Base-by-base conservation (phyloP, 2,329 filamentous ascomycete species). In the Drechslerella stenobrocha region DNA sequence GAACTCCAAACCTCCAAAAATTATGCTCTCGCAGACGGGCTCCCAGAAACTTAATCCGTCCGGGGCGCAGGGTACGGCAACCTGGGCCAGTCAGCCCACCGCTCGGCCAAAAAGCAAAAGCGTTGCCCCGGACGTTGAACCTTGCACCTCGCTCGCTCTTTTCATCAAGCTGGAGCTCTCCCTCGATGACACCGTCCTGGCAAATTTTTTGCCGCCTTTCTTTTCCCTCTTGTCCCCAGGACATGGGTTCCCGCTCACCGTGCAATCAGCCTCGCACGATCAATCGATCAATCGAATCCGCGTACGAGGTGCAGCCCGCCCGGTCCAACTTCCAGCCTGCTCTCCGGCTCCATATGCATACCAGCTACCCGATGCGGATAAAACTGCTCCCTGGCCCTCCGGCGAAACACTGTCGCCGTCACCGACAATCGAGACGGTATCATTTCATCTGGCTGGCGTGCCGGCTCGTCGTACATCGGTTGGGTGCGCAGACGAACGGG, bases 91-190 rank as follows among this genome's bases (percentile, higher is more conserved):
- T 66, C 52, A 58, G 52, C 52, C 61, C 61, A 66, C 61, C 53
- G 48, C 61, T n/a, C 7, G 15, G n/a, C n/a, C n/a, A n/a, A n/a
- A n/a, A n/a, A n/a, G n/a, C n/a, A n/a, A n/a, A n/a, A n/a, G n/a
- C n/a, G n/a, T n/a, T n/a, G n/a, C n/a, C n/a, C n/a, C n/a, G n/a
- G n/a, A n/a, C n/a, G n/a, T n/a, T n/a, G n/a, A n/a, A n/a, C n/a
- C n/a, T n/a, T n/a, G n/a, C n/a, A n/a, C n/a, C n/a, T n/a, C n/a
- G n/a, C n/a, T n/a, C n/a, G n/a, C n/a, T n/a, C n/a, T n/a, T n/a
- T n/a, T n/a, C n/a, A n/a, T n/a, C n/a, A n/a, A n/a, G 63, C 52
- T 60, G 55, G 55, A 67, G 63, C 63, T 67, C 61, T 59, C 50
- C 42, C 63, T 26, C 18, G 8, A 50, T 45, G 55, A 44, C 37